phyloP scores from a whole-genome alignment of 306 rosid genomes.

The Hylodesmum podocarpum region DNA sequence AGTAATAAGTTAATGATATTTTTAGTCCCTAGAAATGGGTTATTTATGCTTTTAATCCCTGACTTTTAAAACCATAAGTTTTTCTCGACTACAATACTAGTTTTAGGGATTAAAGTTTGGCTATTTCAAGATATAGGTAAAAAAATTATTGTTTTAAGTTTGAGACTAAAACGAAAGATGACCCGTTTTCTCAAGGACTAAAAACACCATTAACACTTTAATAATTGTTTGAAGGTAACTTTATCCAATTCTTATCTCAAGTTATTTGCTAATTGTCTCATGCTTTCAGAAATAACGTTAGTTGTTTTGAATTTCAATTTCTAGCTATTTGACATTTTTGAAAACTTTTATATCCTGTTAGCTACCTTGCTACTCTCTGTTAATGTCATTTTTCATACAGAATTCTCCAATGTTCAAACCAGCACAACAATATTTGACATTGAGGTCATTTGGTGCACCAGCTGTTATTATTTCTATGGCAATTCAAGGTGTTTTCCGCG shows the following conservation, averaged over 20 bases:
- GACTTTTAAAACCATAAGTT: not conserved
- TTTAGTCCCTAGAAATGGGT: not conserved
- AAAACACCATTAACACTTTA: not conserved
- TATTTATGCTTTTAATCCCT: not conserved
- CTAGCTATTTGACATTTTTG: not conserved
- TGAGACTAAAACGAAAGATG: not conserved
- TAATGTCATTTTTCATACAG: conserved; percentile 37
- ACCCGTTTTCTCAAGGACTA: not conserved
- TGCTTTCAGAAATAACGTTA: not conserved
- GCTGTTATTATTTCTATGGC: conserved; percentile 87
- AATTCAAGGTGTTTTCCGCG: conserved; percentile 88
- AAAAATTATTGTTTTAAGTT: not conserved
- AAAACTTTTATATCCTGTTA: not conserved
- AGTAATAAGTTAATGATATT: not conserved
- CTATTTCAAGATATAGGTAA: not conserved
- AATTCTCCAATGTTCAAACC: conserved; percentile 74
- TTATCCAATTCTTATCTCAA: conserved; percentile 2
- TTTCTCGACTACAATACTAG: not conserved
- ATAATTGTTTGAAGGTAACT: not conserved
- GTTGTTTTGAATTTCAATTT: not conserved
- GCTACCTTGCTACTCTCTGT: not conserved
- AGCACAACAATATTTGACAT: conserved; percentile 68
- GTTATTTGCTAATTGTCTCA: not conserved
- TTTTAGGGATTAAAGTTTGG: not conserved
- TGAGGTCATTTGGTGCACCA: conserved; percentile 89